Conservation (phyloP, 148 eudicot genomes). For the Chenopodium suecicum region DNA sequence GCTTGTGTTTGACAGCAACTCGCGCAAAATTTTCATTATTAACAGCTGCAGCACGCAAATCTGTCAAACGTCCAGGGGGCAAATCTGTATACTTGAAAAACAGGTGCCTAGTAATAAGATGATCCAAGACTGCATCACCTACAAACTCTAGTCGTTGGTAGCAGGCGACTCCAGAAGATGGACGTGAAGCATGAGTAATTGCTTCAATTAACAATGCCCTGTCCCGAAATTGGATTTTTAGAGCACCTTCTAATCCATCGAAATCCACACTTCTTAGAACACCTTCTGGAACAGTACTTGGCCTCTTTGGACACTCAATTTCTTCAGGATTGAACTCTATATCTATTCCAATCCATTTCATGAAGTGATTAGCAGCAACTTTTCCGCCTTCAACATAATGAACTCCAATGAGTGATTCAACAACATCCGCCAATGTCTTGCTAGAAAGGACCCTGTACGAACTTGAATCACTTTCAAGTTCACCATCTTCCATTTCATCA, state of each 20-base stretch:
- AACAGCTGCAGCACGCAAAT: conserved; percentile 99
- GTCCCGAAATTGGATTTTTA: conserved; percentile 59
- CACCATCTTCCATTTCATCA: conserved; percentile 95
- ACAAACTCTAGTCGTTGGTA: conserved; percentile 97
- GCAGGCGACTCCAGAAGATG: conserved; percentile 95
- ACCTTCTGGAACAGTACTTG: conserved; percentile 59
- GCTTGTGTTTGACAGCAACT: conserved; percentile 84
- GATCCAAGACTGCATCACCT: conserved; percentile 98
- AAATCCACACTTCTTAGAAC: conserved; percentile 76
- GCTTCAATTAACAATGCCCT: conserved; percentile 77
- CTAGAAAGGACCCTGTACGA: conserved; percentile 93
- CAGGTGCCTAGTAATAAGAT: conserved; percentile 87
- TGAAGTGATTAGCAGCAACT: conserved; percentile 85
- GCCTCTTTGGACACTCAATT: conserved; percentile 44
- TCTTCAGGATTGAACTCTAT: conserved; percentile 75
- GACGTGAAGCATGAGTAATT: conserved; percentile 99
- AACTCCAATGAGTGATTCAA: conserved; percentile 93
- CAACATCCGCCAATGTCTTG: conserved; percentile 98
- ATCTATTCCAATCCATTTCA: conserved; percentile 93
- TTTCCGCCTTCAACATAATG: conserved; percentile 96
- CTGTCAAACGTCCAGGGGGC: conserved; percentile 97
- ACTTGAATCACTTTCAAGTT: conserved; percentile 86
- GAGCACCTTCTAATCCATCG: conserved; percentile 64
- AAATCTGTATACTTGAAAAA: conserved; percentile 90
- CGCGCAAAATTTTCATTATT: conserved; percentile 99